These are phyloP conservation scores for Cercospora citrullina DNA, from an alignment of 2,329 filamentous ascomycete species.

Conservation along the genomic window DNA sequence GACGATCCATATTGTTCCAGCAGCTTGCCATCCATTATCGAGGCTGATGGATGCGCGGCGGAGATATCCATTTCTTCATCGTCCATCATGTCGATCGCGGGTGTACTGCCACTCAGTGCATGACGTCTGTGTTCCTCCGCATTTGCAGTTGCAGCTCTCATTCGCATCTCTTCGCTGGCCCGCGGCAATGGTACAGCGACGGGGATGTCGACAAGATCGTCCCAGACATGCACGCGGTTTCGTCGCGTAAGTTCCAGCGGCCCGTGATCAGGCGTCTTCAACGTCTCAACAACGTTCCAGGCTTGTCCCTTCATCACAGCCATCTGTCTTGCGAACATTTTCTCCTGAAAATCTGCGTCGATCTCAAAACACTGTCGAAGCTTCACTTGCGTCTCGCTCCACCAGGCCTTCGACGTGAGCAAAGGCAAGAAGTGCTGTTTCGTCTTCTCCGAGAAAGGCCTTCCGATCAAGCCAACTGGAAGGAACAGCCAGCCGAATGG, in stretches of 20 bases:
- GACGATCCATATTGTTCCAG: conserved; percentile 56
- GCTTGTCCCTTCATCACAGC: conserved; percentile 99
- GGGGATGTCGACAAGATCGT: conserved; percentile 93
- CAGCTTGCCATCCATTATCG: conserved; percentile 61
- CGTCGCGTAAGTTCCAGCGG: conserved; percentile 89
- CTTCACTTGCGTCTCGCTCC: conserved; percentile 88
- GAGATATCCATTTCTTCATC: conserved; percentile 83
- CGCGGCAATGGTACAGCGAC: conserved; percentile 86
- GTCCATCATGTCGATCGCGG: conserved; percentile 15
- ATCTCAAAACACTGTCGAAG: conserved; percentile 85
- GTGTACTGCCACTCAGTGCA: conserved; percentile 26
- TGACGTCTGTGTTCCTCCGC: conserved; percentile 16
- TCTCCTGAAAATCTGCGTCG: conserved; percentile 94
- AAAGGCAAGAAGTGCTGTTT: conserved; percentile 94
- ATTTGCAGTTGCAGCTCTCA: conserved; percentile 47
- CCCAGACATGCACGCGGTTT: conserved; percentile 93
- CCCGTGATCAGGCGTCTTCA: conserved; percentile 89
- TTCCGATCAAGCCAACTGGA: conserved; percentile 91
- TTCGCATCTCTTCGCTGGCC: conserved; percentile 80
- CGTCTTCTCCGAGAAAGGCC: conserved; percentile 92
- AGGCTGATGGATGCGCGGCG: conserved; percentile 60
- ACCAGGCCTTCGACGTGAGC: conserved; percentile 93
- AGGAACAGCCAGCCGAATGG: conserved; percentile 98
- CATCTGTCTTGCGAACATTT: conserved; percentile 98
- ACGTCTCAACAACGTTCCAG: conserved; percentile 97